Evolutionary conservation across 306 rosid species (phyloP).

Genomic region (Heteromeles arbutifolia): DNA sequence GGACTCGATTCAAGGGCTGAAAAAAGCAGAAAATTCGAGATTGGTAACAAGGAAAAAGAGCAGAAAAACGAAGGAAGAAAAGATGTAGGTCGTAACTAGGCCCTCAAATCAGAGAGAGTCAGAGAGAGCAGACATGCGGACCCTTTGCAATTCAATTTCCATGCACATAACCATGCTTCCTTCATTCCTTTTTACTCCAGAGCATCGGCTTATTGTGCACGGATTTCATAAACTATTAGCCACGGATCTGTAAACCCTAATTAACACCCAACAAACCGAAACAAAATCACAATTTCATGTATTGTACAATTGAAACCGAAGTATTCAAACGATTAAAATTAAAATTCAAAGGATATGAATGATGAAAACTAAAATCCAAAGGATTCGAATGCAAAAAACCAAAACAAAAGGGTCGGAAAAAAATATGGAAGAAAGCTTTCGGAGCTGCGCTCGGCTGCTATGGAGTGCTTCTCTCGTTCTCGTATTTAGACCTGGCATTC

Average conservation of each 20-base stretch:
- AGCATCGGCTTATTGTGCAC: conserved; percentile 99
- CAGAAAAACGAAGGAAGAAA: neutral
- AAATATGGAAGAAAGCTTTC: too few species aligned
- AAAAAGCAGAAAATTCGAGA: neutral
- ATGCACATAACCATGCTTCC: conserved; percentile 88
- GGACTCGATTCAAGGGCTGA: too few species aligned
- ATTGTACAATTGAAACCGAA: too few species aligned
- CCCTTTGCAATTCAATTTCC: conserved; percentile 47
- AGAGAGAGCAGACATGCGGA: conserved; percentile 86
- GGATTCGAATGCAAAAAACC: neutral
- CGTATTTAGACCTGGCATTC: too few species aligned
- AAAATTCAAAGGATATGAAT: too few species aligned
- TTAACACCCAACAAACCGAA: too few species aligned
- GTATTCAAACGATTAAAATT: too few species aligned
- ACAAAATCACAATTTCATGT: neutral
- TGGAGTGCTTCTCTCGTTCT: neutral
- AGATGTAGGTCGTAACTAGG: conserved; percentile 84
- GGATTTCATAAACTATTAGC: neutral
- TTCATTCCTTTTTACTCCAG: conserved; percentile 59
- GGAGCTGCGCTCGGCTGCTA: neutral
- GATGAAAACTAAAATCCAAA: too few species aligned
- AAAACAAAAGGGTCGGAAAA: neutral
- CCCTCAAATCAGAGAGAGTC: conserved; percentile 74
- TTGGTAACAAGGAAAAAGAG: neutral
- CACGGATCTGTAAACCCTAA: neutral